Evolutionary conservation across 345 rosid genomes (phyloP).

Genomic region (Camelina sativa): DNA sequence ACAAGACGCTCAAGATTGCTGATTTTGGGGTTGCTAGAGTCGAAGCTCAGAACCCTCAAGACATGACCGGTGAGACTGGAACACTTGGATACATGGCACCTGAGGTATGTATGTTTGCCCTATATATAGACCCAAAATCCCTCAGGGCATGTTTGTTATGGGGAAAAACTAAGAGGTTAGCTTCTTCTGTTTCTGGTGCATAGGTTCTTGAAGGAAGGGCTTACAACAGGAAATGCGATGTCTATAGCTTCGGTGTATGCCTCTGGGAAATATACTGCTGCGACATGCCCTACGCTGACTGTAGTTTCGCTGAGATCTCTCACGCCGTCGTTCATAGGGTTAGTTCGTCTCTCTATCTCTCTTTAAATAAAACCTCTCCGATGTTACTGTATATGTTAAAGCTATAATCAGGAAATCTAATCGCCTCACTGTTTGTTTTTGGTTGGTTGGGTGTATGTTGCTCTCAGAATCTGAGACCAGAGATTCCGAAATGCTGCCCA

Average conservation of each 20-base stretch:
- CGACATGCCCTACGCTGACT: conserved; percentile 79
- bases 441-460: background rate
- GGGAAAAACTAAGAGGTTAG: background rate
- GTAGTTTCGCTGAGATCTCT: conserved; percentile 74
- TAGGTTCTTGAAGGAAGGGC: conserved; percentile 89
- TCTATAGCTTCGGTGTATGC: conserved; percentile 86
- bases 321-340: conserved; percentile 81
- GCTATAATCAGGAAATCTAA: conserved; percentile 15
- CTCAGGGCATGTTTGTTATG: background rate
- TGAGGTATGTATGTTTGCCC: conserved; percentile 56
- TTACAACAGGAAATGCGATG: conserved; percentile 82
- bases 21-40: conserved; percentile 91
- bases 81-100: conserved; percentile 92
- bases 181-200: background rate
- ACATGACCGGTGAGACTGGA: conserved; percentile 92
- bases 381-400: background rate
- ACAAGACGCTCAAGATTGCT: conserved; percentile 71
- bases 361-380: background rate
- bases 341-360: background rate
- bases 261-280: conserved; percentile 91
- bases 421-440: background rate
- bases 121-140: background rate
- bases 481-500: conserved; percentile 81
- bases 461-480: conserved; percentile 73
- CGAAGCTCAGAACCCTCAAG: conserved; percentile 88